Conservation (phyloP, 2,329 filamentous ascomycete genomes). For the Botryotinia globosa region DNA sequence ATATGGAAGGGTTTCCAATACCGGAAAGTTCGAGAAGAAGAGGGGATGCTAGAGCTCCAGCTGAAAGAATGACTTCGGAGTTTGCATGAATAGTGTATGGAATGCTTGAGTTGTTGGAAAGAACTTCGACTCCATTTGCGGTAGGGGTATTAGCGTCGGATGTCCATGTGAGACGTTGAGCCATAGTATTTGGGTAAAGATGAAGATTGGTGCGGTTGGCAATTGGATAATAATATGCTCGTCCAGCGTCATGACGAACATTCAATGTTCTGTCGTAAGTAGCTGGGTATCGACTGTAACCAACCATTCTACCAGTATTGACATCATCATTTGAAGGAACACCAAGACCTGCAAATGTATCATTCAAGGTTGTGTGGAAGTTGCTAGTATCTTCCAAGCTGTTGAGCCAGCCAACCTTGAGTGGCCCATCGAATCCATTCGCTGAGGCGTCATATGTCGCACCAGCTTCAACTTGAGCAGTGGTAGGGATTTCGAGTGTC, state of each 20-base stretch:
- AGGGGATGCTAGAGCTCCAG: conserved; percentile 34
- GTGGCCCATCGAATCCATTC: conserved; percentile 41
- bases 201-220: conserved; percentile 42
- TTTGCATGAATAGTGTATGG: conserved; percentile 27
- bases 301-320: conserved; percentile 42
- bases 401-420: conserved; percentile 42
- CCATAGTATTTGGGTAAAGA: conserved; percentile 24
- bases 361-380: conserved; percentile 35
- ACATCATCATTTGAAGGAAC: conserved; percentile 41
- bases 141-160: conserved; percentile 39
- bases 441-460: conserved; percentile 39
- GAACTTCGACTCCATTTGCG: conserved; percentile 33
- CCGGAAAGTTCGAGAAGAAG: conserved; percentile 41
- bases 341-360: conserved; percentile 39
- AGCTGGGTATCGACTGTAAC: conserved; percentile 42
- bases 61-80: conserved; percentile 37
- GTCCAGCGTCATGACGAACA: conserved; percentile 43
- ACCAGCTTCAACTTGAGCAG: conserved; percentile 40
- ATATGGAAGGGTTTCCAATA: conserved; percentile 32
- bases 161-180: conserved; percentile 24
- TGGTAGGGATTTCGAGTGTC: conserved; percentile 33
- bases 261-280: conserved; percentile 43
- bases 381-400: conserved; percentile 39
- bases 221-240: conserved; percentile 44
- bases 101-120: conserved; percentile 21